Conservation (phyloP, 225 moss, liverwort and hornwort species). For the Lunularia cruciata region DNA sequence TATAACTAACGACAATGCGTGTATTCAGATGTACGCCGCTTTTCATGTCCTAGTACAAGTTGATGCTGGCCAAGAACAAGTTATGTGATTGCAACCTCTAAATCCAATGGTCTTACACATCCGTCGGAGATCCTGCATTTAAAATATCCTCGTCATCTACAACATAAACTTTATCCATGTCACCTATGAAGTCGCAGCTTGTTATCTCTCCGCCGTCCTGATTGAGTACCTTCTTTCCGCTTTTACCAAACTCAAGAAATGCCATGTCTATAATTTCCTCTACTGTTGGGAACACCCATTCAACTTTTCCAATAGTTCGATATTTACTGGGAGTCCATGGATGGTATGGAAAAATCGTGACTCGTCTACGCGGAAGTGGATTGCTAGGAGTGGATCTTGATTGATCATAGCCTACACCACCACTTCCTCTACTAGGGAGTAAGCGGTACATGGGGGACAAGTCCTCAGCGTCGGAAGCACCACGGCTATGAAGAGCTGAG, state of each 20-base stretch:
- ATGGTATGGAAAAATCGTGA: slow-evolving; percentile 45
- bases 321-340: slow-evolving; percentile 28
- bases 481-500: neutral
- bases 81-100: no score
- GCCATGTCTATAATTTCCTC: slow-evolving; percentile 29
- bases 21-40: no score
- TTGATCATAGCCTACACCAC: neutral
- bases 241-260: slow-evolving; percentile 39
- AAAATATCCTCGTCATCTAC: slow-evolving; percentile 34
- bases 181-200: slow-evolving; percentile 35
- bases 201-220: slow-evolving; percentile 42
- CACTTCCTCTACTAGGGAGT: slow-evolving; percentile 12
- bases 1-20: no score
- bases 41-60: no score
- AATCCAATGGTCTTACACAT: no score
- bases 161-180: slow-evolving; percentile 40
- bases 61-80: no score
- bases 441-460: slow-evolving; percentile 14
- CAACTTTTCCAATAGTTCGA: slow-evolving; percentile 36
- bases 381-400: neutral
- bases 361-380: slow-evolving; percentile 24
- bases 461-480: slow-evolving; percentile 12
- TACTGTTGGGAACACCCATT: slow-evolving; percentile 32
- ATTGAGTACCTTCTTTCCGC: slow-evolving; percentile 25
- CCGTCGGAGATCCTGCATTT: neutral